Evolutionary conservation across 768 basidiomycete species (phyloP), one percentile per base, ranked within the genome.

Genomic region (Pseudohyphozyma bogoriensis): DNA sequence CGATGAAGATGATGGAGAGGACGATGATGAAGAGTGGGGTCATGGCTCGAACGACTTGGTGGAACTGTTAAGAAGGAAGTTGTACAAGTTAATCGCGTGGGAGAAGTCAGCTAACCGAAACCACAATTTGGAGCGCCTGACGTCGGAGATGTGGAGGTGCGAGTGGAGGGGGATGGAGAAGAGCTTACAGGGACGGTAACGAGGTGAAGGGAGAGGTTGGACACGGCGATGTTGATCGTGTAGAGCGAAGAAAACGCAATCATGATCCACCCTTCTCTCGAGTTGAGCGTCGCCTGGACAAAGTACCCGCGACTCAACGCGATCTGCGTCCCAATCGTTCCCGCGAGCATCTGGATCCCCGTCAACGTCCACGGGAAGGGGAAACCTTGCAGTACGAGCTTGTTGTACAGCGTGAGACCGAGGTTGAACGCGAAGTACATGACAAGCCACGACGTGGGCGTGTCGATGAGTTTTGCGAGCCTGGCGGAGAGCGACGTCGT

Each of bases 331-430:
- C 95, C 95, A 22, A 87, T 73, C 29, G 84, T 81, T 0, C 91
- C 89, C 64, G 84, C 87, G 16, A 96, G 77, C 5, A 93, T 85
- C 71, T 97, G 93, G 7, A 95, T 68, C 8, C 90, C 91, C 2
- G 93, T 96, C 28, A 99, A 80, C 3, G 89, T 87, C 78, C 96
- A 97, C 3, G 93, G 92, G 69, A 89, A 97, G 0, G 95, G 95
- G 71, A 97, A 97, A 58, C 80, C 82, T 55, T 87, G 84, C 63
- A 99, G 83, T 22, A 97, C 84, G 39, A 82, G 79, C 75, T 99
- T 99, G 80, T 99, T 99, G 75, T 89, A 95, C 46, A 99, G 77
- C 11, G 93, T 97, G 65, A 99, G 81, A 16, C 82, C 80, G 32
- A 97, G 83, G 74, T 96, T 97, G 79, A 92, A 86, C 62, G 77